Evolutionary conservation across 31 red algal genomes (phyloP).

Genomic region (Asparagopsis taxiformis): DNA sequence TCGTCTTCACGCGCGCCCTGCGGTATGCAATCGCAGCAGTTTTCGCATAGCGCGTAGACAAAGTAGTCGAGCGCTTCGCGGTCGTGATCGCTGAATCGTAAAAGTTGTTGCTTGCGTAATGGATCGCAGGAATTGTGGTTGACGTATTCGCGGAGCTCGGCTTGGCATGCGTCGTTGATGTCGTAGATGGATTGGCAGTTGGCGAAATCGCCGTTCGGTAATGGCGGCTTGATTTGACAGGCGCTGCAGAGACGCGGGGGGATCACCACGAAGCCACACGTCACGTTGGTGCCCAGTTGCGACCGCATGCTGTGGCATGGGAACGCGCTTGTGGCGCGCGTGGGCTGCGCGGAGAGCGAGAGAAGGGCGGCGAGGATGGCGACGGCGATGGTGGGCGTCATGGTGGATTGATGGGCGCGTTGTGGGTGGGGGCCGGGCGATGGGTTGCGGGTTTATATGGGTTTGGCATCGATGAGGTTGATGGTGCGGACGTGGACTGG

Average conservation of each 20-base stretch:
- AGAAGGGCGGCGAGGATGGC: too few relatives aligned
- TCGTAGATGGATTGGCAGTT: conserved; percentile 38
- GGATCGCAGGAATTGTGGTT: conserved; percentile 21
- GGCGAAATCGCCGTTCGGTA: conserved; percentile 20
- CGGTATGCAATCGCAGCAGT: conserved; percentile 45
- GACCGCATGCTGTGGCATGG: too few relatives aligned
- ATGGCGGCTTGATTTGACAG: conserved; percentile 8
- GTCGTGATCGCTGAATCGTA: background rate
- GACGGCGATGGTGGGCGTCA: too few relatives aligned
- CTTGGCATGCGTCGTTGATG: conserved; percentile 9
- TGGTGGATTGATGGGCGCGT: too few relatives aligned
- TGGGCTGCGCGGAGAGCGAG: too few relatives aligned
- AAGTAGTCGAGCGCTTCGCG: conserved; percentile 41
- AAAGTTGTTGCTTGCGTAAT: conserved; percentile 13
- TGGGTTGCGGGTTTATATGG: too few relatives aligned
- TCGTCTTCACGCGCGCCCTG: conserved; percentile 13
- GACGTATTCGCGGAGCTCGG: conserved; percentile 25
- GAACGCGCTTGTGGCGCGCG: too few relatives aligned
- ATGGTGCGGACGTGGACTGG: too few relatives aligned
- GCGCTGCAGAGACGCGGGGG: conserved; percentile 4
- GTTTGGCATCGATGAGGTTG: too few relatives aligned
- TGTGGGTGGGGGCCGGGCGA: too few relatives aligned
- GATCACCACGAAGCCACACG: too few relatives aligned
- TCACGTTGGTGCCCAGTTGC: too few relatives aligned
- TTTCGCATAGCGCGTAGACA: conserved; percentile 43